phyloP scores from a whole-genome alignment of 768 basidiomycete species.

The Suillus subluteus region DNA sequence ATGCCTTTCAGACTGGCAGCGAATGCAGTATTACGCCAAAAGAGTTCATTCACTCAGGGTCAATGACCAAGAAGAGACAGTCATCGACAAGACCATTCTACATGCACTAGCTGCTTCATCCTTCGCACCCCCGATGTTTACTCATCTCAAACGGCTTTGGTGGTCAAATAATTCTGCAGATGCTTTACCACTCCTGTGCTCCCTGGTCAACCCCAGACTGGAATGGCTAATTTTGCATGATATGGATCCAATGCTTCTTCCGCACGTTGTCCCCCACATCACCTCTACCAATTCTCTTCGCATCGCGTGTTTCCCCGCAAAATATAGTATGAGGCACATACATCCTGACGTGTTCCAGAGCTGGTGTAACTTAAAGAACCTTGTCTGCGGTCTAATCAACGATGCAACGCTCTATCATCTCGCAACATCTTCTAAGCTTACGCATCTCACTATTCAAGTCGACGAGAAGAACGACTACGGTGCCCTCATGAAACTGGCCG shows the following conservation, averaged over 20 bases:
- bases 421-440: conserved; percentile 1
- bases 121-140: background rate
- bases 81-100: conserved; percentile 1
- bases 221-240: conserved; percentile 4
- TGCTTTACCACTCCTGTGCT: conserved; percentile 7
- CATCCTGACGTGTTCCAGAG: conserved; percentile 5
- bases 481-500: background rate
- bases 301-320: background rate
- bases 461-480: conserved; percentile 1
- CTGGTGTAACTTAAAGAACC: conserved; percentile 3
- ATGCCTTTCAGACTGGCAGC: conserved; percentile 2
- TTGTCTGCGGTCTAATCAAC: conserved; percentile 6
- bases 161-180: conserved; percentile 8
- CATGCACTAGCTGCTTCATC: conserved; percentile 1
- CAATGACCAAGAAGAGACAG: conserved; percentile 4
- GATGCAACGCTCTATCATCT: conserved; percentile 7
- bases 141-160: conserved; percentile 6
- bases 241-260: background rate
- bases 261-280: background rate
- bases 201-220: background rate
- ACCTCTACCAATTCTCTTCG: background rate
- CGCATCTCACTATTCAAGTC: background rate
- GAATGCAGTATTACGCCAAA: conserved; percentile 6
- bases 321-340: conserved; percentile 6
- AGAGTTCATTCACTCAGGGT: conserved; percentile 4